Evolutionary conservation across 2,329 filamentous ascomycete genomes (phyloP).

Genomic region (Pezizomycotina sp.): DNA sequence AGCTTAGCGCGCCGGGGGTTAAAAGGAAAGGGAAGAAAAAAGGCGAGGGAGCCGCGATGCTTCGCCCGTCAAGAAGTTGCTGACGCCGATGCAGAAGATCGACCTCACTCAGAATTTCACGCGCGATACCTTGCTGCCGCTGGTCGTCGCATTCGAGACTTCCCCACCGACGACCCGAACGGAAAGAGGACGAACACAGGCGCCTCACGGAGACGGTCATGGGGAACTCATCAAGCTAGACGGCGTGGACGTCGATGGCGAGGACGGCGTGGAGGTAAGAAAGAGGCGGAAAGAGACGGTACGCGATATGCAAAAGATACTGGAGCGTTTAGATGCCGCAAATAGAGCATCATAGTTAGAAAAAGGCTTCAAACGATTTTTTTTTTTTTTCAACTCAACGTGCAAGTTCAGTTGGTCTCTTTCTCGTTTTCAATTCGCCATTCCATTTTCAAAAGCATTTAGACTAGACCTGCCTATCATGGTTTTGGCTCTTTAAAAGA

Average conservation of each 20-base stretch:
- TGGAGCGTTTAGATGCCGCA: constrained; percentile 46
- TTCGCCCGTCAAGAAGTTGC: constrained; percentile 25
- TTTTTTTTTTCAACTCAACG: not conserved
- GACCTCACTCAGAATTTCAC: constrained; percentile 50
- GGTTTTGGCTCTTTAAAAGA: no score
- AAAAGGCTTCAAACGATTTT: not conserved
- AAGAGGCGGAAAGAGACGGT: constrained; percentile 54
- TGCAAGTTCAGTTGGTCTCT: not conserved
- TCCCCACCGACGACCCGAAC: constrained; percentile 48
- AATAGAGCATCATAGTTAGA: constrained; percentile 16
- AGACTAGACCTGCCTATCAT: not conserved
- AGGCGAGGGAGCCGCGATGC: no score
- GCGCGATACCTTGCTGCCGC: constrained; percentile 45
- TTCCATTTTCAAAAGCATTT: not conserved
- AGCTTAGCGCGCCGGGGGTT: no score
- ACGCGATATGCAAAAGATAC: constrained; percentile 49
- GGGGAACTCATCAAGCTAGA: constrained; percentile 62
- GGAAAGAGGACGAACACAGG: constrained; percentile 59
- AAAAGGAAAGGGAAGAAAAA: no score
- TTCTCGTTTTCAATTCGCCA: not conserved
- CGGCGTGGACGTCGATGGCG: constrained; percentile 55
- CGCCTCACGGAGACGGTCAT: constrained; percentile 59
- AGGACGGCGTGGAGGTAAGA: constrained; percentile 40
- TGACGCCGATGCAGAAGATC: constrained; percentile 44
- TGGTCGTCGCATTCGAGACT: constrained; percentile 42